Base-by-base conservation (phyloP, 345 rosid species). In the Syzygium oleosum region DNA sequence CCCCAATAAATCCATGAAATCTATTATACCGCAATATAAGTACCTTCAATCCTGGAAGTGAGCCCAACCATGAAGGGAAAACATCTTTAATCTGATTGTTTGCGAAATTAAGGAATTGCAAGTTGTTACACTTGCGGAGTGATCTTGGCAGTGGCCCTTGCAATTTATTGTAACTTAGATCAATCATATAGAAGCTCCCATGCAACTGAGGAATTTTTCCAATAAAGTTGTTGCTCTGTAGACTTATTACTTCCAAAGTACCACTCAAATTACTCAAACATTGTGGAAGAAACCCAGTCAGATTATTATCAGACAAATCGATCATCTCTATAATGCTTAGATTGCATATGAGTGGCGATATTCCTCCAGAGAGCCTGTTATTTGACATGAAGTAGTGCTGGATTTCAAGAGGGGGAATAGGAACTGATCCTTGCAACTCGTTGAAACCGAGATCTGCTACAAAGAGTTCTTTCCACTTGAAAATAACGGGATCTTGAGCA, bases 271-370 rank as follows among this genome's bases (percentile, higher is more conserved):
- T 86, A 5, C 63, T 79, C 29, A 93, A 87, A 51, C 93, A 93
- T 51, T 21, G 85, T 5, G 93, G 94, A 46, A 91, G 51, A 21
- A 2, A 10, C 16, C 93, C 91, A 8, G 55, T 85, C 1, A 92
- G 27, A 19, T 85, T 86, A n/a, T 92, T 92, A 38, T 51, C 2
- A 0, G 90, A 87, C 43, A 91, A 43, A 87, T 91, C 92, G 4
- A 91, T 85, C 0, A 19, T 2, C 15, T 0, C 1, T 8, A 91
- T 34, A 65, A 38, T 27, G n/a, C 15, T 49, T 49, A 88, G 22
- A 25, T 86, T 85, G 87, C 93, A 91, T 6, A 91, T 16, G 31
- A 4, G 2, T 0, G 88, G 17, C 46, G 89, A 25, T 25, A 91
- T 16, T 79, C 88, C 52, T 3, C 91, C 83, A 0, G 29, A 87